Percentiles rank a stretch among this genome's conserved stretches.
These are phyloP conservation scores for Centella asiatica DNA, from an alignment of 129 eudicot genomes.

Conservation along the genomic window DNA sequence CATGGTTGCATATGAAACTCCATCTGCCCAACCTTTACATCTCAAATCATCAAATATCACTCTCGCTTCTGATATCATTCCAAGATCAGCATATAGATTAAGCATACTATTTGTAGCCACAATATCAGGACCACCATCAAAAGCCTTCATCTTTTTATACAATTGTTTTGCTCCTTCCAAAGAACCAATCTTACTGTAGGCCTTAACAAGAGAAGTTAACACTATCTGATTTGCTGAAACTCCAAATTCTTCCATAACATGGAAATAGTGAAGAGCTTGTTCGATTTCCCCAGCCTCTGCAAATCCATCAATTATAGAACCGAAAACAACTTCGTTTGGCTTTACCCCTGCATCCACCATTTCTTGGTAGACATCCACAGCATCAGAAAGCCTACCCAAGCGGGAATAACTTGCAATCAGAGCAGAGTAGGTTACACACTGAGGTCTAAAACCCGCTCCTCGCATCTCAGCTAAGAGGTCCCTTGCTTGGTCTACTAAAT, in stretches of 20 bases:
- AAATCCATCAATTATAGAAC: slow-evolving; percentile 68
- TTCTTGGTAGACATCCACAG: slow-evolving; percentile 43
- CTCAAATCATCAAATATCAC: slow-evolving; percentile 40
- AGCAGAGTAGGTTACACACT: slow-evolving; percentile 54
- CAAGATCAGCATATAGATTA: slow-evolving; percentile 57
- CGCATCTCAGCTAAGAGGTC: slow-evolving; percentile 58
- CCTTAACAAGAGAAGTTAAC: slow-evolving; percentile 72
- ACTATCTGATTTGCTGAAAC: slow-evolving; percentile 53
- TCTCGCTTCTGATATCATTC: slow-evolving; percentile 70
- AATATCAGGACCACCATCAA: slow-evolving; percentile 66
- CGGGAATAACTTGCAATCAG: slow-evolving; percentile 55
- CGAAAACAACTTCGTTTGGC: slow-evolving; percentile 76
- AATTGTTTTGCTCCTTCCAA: slow-evolving; percentile 53
- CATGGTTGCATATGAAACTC: slow-evolving; percentile 63
- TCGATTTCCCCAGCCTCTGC: slow-evolving; percentile 57
- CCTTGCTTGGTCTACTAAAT: slow-evolving; percentile 50
- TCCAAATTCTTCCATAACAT: slow-evolving; percentile 58
- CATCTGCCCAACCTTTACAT: slow-evolving; percentile 48
- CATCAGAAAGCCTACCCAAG: slow-evolving; percentile 39
- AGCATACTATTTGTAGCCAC: slow-evolving; percentile 86
- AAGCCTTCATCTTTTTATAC: slow-evolving; percentile 51
- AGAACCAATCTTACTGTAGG: slow-evolving; percentile 61
- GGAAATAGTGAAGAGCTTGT: slow-evolving; percentile 57
- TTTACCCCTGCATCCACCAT: slow-evolving; percentile 50
- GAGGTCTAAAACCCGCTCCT: slow-evolving; percentile 51